Base-by-base conservation (phyloP, 176 grass and related monocot species). In the Aechmea fasciata region DNA sequence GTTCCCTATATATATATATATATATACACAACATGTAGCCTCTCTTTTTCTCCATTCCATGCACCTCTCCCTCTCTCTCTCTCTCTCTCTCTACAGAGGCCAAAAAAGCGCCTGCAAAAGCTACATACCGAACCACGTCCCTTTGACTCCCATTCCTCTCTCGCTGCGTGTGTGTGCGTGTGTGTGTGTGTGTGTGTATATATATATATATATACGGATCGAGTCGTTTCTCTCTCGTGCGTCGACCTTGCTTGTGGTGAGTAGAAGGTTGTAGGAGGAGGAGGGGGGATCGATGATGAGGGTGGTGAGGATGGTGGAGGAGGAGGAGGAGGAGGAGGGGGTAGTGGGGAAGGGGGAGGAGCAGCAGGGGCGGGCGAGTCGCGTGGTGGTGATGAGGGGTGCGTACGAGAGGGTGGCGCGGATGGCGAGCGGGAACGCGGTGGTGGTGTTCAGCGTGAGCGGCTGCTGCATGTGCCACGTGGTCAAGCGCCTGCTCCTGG, bases 381-480 rank as follows among this genome's bases (percentile, higher is more conserved):
- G 69, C 74, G 86, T 28, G 53, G 57, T 51, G 69, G 77, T 29
- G 48, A 57, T 17, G 66, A n/a, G 77, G 53, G 67, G 61, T 59
- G 72, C 79, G 50, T 99, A 90, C 74, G 94, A 99, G 79, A 72
- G 75, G 11, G 82, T 99, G 68, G 77, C 77, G 12, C 71, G 84
- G 28, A 90, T 93, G 94, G 94, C 89, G 8, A 47, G 84, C 77
- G 87, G 78, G 13, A 99, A 87, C 74, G 94, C 94, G 2, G 89
- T 99, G 55, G 94, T 99, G 23, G 89, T 93, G 66, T 99, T 99
- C 89, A 84, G 94, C 71, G 74, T 85, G 1, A 99, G 82, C 69
- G 79, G 81, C 11, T 99, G 94, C 84, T 99, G 94, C 94, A 99
- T 99, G 94, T 90, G 94, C 82, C 89, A 99, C 69, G 94, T 90